These are phyloP conservation scores for Alternaria brassicae DNA, from an alignment of 2,329 filamentous ascomycete genomes.

Conservation along the genomic window DNA sequence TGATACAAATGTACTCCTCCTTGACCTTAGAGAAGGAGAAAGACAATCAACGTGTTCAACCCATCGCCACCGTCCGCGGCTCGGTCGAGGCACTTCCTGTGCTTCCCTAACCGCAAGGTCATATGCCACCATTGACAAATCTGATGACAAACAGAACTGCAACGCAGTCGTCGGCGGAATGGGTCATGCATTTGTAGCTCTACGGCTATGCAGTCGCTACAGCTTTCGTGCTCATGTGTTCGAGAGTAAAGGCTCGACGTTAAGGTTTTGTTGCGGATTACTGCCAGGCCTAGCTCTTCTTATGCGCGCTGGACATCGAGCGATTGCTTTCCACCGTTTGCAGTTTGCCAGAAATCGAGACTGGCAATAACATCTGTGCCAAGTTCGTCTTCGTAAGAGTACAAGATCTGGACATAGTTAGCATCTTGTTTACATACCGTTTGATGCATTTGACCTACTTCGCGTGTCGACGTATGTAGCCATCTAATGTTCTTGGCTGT, in stretches of 20 bases:
- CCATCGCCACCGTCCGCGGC: constrained; percentile 14
- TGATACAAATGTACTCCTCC: constrained; percentile 15
- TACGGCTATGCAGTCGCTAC: not conserved
- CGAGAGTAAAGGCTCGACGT: constrained; percentile 11
- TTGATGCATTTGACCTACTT: constrained; percentile 65
- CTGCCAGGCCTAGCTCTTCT: constrained; percentile 32
- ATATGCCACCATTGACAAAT: not conserved
- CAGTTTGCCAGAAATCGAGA: constrained; percentile 86
- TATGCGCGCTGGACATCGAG: constrained; percentile 36
- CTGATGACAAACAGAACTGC: not conserved
- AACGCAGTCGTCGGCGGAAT: not conserved
- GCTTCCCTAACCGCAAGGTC: constrained; percentile 2
- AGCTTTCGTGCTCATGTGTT: constrained; percentile 8
- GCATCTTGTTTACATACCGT: not conserved
- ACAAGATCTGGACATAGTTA: constrained; percentile 74
- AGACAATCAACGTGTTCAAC: constrained; percentile 6
- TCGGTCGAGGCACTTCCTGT: constrained; percentile 8
- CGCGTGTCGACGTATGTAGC: constrained; percentile 95
- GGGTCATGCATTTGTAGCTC: constrained; percentile 1
- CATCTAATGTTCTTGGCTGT: constrained; percentile 96
- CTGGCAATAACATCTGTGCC: constrained; percentile 94
- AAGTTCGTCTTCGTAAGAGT: constrained; percentile 94
- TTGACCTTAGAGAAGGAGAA: constrained; percentile 1
- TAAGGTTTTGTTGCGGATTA: not conserved
- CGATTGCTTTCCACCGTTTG: constrained; percentile 35